Evolutionary conservation across 1,139 yeast species (phyloP).

Genomic region (Blastobotrys ciferrii): DNA sequence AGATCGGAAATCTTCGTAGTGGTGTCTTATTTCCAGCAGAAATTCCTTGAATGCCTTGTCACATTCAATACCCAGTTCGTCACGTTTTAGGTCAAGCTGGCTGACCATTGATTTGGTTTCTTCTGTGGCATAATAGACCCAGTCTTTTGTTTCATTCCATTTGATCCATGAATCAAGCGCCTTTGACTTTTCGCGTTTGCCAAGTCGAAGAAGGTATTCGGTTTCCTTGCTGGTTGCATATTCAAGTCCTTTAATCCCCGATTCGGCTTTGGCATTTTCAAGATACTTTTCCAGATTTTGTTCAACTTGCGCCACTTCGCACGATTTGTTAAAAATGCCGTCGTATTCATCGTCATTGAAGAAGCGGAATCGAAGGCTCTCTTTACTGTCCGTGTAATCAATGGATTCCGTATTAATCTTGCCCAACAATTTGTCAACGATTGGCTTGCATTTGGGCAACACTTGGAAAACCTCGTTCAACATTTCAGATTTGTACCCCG

Average conservation of each 20-base stretch:
- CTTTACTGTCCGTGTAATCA: not conserved
- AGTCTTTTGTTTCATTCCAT: slow-evolving; percentile 66
- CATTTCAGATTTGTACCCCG: slow-evolving; percentile 32
- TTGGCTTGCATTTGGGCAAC: slow-evolving; percentile 10
- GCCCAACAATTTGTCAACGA: not conserved
- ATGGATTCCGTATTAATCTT: not conserved
- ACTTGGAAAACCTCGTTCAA: slow-evolving; percentile 36
- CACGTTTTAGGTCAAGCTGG: slow-evolving; percentile 52
- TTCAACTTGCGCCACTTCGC: slow-evolving; percentile 10
- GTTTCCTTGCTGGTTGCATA: slow-evolving; percentile 12
- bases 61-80: slow-evolving; percentile 53
- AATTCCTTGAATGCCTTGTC: slow-evolving; percentile 57
- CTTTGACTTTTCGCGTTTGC: slow-evolving; percentile 38
- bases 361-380: not conserved
- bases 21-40: slow-evolving; percentile 42
- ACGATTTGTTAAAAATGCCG: not conserved
- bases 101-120: slow-evolving; percentile 33
- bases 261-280: slow-evolving; percentile 4
- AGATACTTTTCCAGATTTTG: slow-evolving; percentile 9
- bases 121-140: slow-evolving; percentile 73
- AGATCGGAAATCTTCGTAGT: slow-evolving; percentile 51
- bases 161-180: slow-evolving; percentile 77
- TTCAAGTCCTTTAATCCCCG: slow-evolving; percentile 6
- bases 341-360: slow-evolving; percentile 5
- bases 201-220: slow-evolving; percentile 14